Evolutionary conservation across 2,329 filamentous ascomycete genomes (phyloP), one percentile per base, ranked within the genome.

Genomic region (Graphium sp.): DNA sequence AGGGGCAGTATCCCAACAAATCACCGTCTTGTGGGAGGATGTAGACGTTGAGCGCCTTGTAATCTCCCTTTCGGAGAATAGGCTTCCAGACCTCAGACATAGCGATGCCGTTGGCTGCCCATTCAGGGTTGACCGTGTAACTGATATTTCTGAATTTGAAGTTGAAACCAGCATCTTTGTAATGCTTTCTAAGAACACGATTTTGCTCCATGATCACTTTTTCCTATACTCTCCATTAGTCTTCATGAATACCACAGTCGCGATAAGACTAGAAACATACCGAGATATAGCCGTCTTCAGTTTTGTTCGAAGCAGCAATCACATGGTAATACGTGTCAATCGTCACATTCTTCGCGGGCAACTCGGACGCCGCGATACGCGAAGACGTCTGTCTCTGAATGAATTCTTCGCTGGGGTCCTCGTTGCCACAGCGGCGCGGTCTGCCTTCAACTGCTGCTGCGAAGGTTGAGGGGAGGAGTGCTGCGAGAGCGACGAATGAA

Each of bases 1-100:
- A 60, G 42, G 53, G 53, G 47, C 56, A 60, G 42, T 56, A 60
- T n/a, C 59, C 59, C 5, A 57, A 44, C 28, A 51, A 42, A 28
- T 43, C 44, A 29, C 42, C 47, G 24, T 58, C 41, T 28, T 41
- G 34, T n/a, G 42, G 12, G 11, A 29, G 13, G 24, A 50, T 47
- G 32, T 56, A 51, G 22, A 58, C 39, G 37, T 45, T 52, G 6
- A 52, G 45, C n/a, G 41, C 41, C 15, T 34, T 35, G 43, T 61
- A 62, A 32, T 47, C 46, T 26, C 60, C 59, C 43, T 55, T 48
- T 33, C 55, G 56, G 7, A 63, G 56, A 16, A 48, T 39, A 21
- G 33, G 40, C 50, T 61, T 62, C n/a, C n/a, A n/a, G n/a, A n/a
- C n/a, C n/a, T n/a, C n/a, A n/a, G n/a, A n/a, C 58, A 62, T 62